Evolutionary conservation across 2,329 filamentous ascomycete genomes (phyloP), one percentile per base, ranked within the genome.

Genomic region (Fusarium decemcellulare): DNA sequence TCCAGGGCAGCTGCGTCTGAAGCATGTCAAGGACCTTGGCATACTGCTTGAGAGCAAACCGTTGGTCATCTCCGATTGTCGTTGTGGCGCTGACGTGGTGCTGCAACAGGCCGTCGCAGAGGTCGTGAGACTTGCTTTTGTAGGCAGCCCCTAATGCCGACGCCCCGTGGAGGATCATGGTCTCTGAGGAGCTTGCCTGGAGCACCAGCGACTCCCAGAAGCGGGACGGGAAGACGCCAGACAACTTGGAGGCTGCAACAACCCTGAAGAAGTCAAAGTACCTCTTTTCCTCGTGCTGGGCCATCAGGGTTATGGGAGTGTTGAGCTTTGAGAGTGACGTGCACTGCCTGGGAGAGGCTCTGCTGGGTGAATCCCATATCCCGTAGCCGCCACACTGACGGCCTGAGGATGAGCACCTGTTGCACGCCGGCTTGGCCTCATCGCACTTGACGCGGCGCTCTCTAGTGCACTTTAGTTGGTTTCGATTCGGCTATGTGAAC

Each of bases 251-350:
- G 11, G 51, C 5, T 15, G 27, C 37, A 14, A 53, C 27, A n/a
- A 40, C 15, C 14, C 37, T 39, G 16, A 54, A 54, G 16, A 43
- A 54, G 29, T 43, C 51, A n/a, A 54, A 54, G 48, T 52, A n/a
- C 2, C 27, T n/a, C 29, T 44, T 43, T 23, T 54, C 27, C 3
- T 54, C 39, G 23, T 12, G 32, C 15, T 43, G 51, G 10, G 27
- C 29, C 51, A 43, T 43, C 8, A 32, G 12, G 7, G 37, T 37
- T 2, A 52, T 52, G 11, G 23, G 48, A 8, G 48, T 52, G 6
- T 39, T 52, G 2, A 39, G 7, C 0, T 18, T 52, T 8, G 48
- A 52, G 2, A 52, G 23, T 2, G 48, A 16, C 9, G 18, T 29
- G 34, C 23, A 39, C 14, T 52, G 48, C 6, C 23, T 43, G 8